These are phyloP conservation scores for Haplosporangium gracile DNA, from an alignment of 192 early-diverging fungal species.

Conservation along the genomic window DNA sequence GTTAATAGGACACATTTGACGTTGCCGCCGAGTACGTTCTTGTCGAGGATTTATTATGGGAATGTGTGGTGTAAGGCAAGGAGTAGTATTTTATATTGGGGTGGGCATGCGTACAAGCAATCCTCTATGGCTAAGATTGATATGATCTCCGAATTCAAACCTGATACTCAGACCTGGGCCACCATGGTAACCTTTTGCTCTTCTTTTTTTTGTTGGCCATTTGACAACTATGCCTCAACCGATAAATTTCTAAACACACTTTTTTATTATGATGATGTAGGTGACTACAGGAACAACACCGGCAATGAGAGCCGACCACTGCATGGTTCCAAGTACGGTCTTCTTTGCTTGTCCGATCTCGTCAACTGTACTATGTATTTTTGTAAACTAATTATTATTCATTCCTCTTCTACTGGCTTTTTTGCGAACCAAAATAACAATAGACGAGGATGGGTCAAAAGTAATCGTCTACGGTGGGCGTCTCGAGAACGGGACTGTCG, in stretches of 20 bases:
- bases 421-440: too few species aligned
- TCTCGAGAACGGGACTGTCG: neutral
- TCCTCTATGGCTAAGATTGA: too few species aligned
- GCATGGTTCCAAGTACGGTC: neutral
- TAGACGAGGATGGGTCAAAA: constrained; percentile 1
- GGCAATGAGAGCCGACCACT: neutral
- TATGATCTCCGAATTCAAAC: neutral
- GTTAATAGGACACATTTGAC: neutral
- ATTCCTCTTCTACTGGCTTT: neutral
- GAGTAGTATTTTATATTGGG: neutral
- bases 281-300: neutral
- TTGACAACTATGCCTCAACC: too few species aligned
- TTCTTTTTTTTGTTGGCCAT: neutral
- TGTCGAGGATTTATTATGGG: neutral
- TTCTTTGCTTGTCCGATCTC: neutral
- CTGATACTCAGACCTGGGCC: neutral
- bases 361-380: too few species aligned
- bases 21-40: neutral
- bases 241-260: too few species aligned
- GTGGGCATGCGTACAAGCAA: neutral
- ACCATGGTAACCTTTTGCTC: neutral
- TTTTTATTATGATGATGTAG: neutral
- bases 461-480: neutral
- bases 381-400: neutral
- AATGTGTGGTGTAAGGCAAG: neutral